Conservation (phyloP, 2,329 filamentous ascomycete species). For the Pestalotiopsis sp. region DNA sequence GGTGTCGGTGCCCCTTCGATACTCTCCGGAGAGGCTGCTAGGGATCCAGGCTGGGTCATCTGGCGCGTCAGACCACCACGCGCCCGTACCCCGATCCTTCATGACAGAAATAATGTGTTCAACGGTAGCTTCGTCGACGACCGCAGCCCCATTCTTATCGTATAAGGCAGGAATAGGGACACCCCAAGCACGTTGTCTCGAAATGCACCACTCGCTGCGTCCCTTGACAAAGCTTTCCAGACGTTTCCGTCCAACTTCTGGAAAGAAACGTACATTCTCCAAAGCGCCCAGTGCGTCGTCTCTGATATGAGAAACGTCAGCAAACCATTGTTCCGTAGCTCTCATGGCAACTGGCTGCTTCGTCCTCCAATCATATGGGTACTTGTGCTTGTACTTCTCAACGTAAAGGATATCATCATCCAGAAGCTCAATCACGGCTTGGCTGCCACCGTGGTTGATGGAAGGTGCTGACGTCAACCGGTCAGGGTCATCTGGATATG, state of each 20-base stretch:
- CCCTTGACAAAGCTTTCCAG: constrained; percentile 85
- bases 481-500: constrained; percentile 70
- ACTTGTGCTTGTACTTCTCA: constrained; percentile 83
- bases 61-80: constrained; percentile 86
- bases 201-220: constrained; percentile 97
- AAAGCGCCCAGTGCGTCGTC: constrained; percentile 70
- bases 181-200: constrained; percentile 92
- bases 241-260: constrained; percentile 70
- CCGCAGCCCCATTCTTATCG: constrained; percentile 68
- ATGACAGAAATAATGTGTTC: constrained; percentile 83
- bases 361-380: constrained; percentile 97
- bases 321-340: constrained; percentile 97
- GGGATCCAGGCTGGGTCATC: constrained; percentile 81
- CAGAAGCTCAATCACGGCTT: constrained; percentile 71
- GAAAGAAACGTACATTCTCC: constrained; percentile 74
- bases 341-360: constrained; percentile 89
- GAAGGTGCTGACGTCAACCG: constrained; percentile 67
- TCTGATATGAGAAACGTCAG: constrained; percentile 85
- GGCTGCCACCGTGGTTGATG: constrained; percentile 71
- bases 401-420: constrained; percentile 64
- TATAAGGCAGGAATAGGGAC: constrained; percentile 94
- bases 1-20: constrained; percentile 82
- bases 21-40: constrained; percentile 59
- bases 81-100: constrained; percentile 76
- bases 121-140: constrained; percentile 79